Conservation (phyloP, 495 filamentous ascomycete species). For the Lindgomyces ingoldianus region DNA sequence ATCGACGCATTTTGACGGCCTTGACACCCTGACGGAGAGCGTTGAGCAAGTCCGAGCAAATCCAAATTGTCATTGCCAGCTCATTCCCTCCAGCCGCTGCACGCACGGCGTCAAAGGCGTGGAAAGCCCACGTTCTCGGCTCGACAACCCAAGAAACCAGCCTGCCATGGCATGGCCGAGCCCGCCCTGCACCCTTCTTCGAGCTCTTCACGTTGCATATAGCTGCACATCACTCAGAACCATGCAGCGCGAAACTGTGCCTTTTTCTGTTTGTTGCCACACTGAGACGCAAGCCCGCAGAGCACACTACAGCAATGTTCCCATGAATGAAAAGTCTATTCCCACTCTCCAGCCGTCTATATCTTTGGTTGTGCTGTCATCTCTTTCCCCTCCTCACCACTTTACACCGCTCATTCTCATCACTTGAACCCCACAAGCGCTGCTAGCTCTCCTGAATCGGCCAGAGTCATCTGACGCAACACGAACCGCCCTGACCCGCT, state of each 20-base stretch:
- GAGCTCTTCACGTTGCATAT: neutral
- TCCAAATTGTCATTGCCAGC: too few relatives aligned
- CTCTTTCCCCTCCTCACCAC: neutral
- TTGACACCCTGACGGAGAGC: slow-evolving; percentile 7
- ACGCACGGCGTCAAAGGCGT: neutral
- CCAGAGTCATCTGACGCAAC: slow-evolving; percentile 11
- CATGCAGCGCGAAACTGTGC: neutral
- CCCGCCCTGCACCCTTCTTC: neutral
- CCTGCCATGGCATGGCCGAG: neutral
- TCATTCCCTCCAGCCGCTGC: slow-evolving; percentile 6
- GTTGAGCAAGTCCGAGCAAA: neutral
- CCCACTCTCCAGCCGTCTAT: neutral
- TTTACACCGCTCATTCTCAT: slow-evolving; percentile 12
- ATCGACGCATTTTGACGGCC: too few relatives aligned
- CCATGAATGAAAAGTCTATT: neutral
- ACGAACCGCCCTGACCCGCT: neutral
- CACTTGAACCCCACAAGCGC: neutral
- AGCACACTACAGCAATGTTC: too few relatives aligned
- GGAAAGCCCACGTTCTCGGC: neutral
- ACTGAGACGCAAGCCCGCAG: neutral
- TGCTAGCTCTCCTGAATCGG: neutral
- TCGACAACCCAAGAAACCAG: neutral
- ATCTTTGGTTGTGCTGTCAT: neutral
- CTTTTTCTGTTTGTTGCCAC: neutral
- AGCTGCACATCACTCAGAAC: neutral